These are phyloP conservation scores for Neocallimastix lanati DNA, from an alignment of 192 early-diverging fungal genomes.

Conservation along the genomic window DNA sequence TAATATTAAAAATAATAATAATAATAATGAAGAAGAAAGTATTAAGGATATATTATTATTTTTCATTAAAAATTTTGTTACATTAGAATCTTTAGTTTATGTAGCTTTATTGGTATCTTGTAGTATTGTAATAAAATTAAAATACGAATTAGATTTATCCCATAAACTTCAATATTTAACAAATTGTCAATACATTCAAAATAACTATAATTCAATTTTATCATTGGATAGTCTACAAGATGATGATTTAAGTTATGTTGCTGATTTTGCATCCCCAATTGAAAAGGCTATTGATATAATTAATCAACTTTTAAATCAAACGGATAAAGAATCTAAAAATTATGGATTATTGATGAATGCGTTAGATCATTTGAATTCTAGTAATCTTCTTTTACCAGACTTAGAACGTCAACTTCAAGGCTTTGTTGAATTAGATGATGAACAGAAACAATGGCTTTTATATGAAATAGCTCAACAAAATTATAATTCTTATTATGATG, in stretches of 20 bases:
- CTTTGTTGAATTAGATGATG: background rate
- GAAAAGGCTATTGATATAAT: background rate
- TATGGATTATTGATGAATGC: background rate
- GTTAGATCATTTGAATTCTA: background rate
- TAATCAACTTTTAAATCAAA: background rate
- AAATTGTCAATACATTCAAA: background rate
- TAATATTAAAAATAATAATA: too few species aligned
- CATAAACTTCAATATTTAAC: background rate
- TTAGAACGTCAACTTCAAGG: background rate
- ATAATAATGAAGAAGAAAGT: too few species aligned
- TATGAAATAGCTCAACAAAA: background rate
- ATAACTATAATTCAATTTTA: background rate
- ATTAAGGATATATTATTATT: too few species aligned
- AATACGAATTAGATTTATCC: background rate
- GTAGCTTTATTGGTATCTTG: background rate
- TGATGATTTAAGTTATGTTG: background rate
- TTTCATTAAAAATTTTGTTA: too few species aligned
- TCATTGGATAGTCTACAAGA: background rate
- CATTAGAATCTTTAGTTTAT: background rate
- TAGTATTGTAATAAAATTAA: background rate
- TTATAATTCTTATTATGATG: background rate
- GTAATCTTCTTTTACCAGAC: background rate
- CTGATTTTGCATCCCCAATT: background rate
- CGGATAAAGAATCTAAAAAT: background rate
- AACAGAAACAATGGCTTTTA: background rate